Base-by-base conservation (phyloP, 805 yeast genomes). In the Phaffomyces thermotolerans region DNA sequence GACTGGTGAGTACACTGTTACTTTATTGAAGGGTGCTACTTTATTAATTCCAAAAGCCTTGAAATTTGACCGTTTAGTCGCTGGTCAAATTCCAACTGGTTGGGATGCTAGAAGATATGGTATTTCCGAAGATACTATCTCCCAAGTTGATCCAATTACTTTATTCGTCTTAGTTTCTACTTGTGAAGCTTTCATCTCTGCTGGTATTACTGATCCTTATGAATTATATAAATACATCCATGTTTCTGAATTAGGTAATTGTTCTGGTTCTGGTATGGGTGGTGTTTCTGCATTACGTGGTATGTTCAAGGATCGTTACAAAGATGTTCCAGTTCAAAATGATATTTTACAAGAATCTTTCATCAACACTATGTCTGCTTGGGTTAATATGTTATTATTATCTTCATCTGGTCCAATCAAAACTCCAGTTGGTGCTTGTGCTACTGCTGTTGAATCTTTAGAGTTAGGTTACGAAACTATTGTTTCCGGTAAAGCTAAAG, bases 231-330 rank as follows among this genome's bases (percentile, higher is more conserved):
- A 91, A 71, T 95, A 93, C 65, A 95, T 95, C 40, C 99, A 93
- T 67, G 95, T 93, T 45, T 89, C 98, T 38, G 98, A 93, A 70
- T 89, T 93, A 56, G 99, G 99, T 73, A 95, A 91, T 78, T 90
- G 98, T 77, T 84, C 96, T 39, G 99, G 99, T 73, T 89, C 97
- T 45, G 99, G 99, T 79, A 91, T 93, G 95, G 99, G 99, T 71
- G 99, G 99, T 83, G 95, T 91, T 58, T 66, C 84, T 56, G 99
- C 99, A 42, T 71, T 93, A 62, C 86, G 95, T 67, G 97, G 96
- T 58, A 93, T 93, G 98, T 93, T 89, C 76, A 89, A 78, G 68
- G 96, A 91, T 63, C 82, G 99, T 72, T 93, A 76, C 72, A 72
- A 78, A 56, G 99, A 93, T 65, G 75, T 75, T 68, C 96, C 96